Evolutionary conservation across 495 filamentous ascomycete species (phyloP).

Genomic region (Hyaloscypha hepaticicola): DNA sequence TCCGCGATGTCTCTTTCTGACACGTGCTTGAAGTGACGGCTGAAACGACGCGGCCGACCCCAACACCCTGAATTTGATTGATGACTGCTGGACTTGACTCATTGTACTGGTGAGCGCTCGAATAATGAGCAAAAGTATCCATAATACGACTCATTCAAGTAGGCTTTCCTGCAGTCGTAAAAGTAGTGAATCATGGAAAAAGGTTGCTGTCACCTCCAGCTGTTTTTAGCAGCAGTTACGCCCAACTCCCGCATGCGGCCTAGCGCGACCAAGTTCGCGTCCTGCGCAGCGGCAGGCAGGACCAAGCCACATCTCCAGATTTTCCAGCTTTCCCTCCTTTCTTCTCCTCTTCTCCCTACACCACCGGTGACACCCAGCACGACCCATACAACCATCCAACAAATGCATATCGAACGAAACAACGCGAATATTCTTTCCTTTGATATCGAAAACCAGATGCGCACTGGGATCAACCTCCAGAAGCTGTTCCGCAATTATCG

Average conservation of each 20-base stretch:
- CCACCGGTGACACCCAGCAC: conserved; percentile 20
- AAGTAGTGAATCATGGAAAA: too few species aligned
- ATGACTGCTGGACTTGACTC: not conserved
- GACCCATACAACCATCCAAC: conserved; percentile 13
- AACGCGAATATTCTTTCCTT: conserved; percentile 13
- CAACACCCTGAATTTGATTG: too few species aligned
- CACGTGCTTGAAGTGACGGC: too few species aligned
- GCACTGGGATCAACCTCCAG: conserved; percentile 30
- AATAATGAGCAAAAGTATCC: not conserved
- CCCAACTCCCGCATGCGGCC: not conserved
- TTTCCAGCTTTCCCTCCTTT: not conserved
- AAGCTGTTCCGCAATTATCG: conserved; percentile 32
- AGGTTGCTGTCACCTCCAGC: not conserved
- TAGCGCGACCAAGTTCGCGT: not conserved
- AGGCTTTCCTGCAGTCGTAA: not conserved
- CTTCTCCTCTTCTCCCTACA: conserved; percentile 20
- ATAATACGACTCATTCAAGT: not conserved
- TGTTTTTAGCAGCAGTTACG: not conserved
- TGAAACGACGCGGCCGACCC: too few species aligned
- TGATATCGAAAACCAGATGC: conserved; percentile 27
- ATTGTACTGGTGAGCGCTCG: not conserved
- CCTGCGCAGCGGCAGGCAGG: not conserved
- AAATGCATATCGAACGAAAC: conserved; percentile 34
- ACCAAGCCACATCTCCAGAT: conserved; percentile 5
- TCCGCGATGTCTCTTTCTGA: too few species aligned